phyloP scores from a whole-genome alignment of 2,329 filamentous ascomycete species.

The Zasmidium cellare region DNA sequence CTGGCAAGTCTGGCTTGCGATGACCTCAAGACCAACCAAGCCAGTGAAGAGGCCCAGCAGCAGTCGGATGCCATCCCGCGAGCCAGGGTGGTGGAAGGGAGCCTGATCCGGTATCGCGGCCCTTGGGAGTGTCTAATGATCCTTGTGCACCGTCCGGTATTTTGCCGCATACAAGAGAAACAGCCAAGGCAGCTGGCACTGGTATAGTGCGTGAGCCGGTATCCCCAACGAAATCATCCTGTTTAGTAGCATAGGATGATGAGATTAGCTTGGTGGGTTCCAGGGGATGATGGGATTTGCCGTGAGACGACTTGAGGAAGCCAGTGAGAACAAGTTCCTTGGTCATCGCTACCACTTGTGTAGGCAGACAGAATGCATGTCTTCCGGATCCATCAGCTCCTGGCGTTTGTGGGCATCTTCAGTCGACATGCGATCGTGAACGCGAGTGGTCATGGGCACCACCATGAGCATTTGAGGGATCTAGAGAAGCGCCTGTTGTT shows the following conservation, averaged over 20 bases:
- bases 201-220: slow-evolving; percentile 4
- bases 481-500: slow-evolving; percentile 13
- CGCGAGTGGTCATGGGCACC: slow-evolving; percentile 1
- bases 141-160: slow-evolving; percentile 1
- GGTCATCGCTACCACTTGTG: slow-evolving; percentile 12
- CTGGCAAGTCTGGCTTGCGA: neutral
- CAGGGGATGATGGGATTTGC: neutral
- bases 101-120: neutral
- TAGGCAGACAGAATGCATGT: slow-evolving; percentile 9
- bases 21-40: neutral
- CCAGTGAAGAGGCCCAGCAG: neutral
- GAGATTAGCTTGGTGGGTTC: neutral
- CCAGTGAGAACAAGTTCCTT: slow-evolving; percentile 14
- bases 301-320: neutral
- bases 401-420: slow-evolving; percentile 1
- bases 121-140: neutral
- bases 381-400: slow-evolving; percentile 1
- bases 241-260: neutral
- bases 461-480: slow-evolving; percentile 5
- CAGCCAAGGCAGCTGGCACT: neutral
- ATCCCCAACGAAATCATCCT: slow-evolving; percentile 8
- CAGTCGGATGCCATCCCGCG: neutral
- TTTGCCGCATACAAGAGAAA: slow-evolving; percentile 1
- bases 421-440: slow-evolving; percentile 5
- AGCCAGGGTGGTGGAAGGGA: neutral